phyloP scores from a whole-genome alignment of 2,329 filamentous ascomycete genomes.

The Bipolaris cookei region DNA sequence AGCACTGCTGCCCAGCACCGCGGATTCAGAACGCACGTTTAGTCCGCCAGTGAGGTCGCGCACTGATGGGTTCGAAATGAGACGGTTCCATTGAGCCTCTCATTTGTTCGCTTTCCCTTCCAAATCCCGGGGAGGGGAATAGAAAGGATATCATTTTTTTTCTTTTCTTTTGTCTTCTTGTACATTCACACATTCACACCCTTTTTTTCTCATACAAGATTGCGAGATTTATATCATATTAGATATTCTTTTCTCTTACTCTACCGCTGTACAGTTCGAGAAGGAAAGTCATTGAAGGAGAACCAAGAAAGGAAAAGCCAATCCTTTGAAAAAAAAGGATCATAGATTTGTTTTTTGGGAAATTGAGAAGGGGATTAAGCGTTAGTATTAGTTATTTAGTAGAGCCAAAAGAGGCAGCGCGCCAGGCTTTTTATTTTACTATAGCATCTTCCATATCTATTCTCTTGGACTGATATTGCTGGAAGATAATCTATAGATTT shows the following conservation, averaged over 20 bases:
- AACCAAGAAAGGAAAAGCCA: neutral
- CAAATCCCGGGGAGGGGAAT: neutral
- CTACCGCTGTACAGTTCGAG: too few relatives aligned
- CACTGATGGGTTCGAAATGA: constrained; percentile 47
- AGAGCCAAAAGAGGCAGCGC: constrained; percentile 6
- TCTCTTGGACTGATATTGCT: too few relatives aligned
- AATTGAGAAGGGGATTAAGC: neutral
- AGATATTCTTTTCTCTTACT: too few relatives aligned
- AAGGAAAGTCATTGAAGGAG: neutral
- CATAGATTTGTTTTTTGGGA: neutral
- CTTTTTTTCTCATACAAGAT: neutral
- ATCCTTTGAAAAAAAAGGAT: neutral
- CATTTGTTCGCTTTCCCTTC: neutral
- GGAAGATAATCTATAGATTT: too few relatives aligned
- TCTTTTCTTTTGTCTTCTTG: neutral
- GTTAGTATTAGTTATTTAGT: neutral
- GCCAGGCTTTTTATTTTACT: neutral
- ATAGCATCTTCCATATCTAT: too few relatives aligned
- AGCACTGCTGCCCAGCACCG: constrained; percentile 30
- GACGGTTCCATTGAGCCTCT: constrained; percentile 28
- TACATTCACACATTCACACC: neutral
- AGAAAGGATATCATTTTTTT: neutral
- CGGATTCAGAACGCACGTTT: constrained; percentile 33
- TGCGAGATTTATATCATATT: neutral
- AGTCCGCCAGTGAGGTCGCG: constrained; percentile 30